Evolutionary conservation across 2,329 filamentous ascomycete species (phyloP), one percentile per base, ranked within the genome.

Genomic region (Cytospora paraplurivora): DNA sequence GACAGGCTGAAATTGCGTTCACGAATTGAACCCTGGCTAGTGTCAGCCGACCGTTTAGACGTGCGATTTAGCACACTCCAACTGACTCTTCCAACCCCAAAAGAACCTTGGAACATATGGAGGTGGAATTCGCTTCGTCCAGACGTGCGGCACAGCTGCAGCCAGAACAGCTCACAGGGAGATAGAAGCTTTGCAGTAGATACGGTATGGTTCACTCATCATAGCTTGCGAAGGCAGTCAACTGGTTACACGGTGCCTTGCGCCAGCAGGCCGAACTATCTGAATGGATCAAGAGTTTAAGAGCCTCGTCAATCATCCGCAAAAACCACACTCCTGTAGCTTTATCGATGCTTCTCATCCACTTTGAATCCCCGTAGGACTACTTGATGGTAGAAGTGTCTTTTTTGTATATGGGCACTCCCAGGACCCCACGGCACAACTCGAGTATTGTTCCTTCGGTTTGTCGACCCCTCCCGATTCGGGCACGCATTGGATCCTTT

Each of bases 11-110:
- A 51, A 27, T 54, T 49, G 56, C 53, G 52, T 60, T 63, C 62
- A 62, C 55, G 51, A 57, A 57, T 17, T 19, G 10, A 65, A 65
- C 63, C 56, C 63, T 51, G 47, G 49, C 51, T 59, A 65, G 63
- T 56, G 50, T 61, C 27, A 49, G 38, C 49, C 35, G 53, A 49
- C 51, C 51, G 62, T 50, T 51, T 50, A 47, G 37, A 56, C 50
- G 41, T 15, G 50, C 56, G 41, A 63, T 55, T 60, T 41, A 35
- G 32, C 44, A 51, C 51, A 38, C 51, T 32, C 54, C 51, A 55
- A 49, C 35, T 55, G 50, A 21, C 37, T 27, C 47, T 21, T 37
- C 13, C 13, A n/a, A 60, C 38, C 37, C 27, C 17, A 54, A 27
- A 37, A 44, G 37, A 50, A 33, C 27, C 50, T 33, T 32, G 32